Conservation (phyloP, 345 rosid species). For the Adansonia digitata region DNA sequence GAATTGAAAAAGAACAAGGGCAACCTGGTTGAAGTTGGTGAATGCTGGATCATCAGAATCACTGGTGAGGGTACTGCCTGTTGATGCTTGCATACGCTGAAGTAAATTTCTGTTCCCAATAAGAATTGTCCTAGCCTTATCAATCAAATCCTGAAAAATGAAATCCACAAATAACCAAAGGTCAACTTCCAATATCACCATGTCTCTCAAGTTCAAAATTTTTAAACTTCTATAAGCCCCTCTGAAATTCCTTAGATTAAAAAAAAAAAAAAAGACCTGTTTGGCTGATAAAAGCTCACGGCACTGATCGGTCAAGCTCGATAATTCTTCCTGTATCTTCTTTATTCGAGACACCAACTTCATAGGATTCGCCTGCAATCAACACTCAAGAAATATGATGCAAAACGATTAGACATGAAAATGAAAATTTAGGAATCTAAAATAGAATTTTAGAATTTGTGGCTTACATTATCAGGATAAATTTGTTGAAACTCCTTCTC, state of each 20-base stretch:
- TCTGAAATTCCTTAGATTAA: neutral
- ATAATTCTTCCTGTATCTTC: constrained; percentile 72
- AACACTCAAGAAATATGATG: neutral
- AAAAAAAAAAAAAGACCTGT: constrained; percentile 44
- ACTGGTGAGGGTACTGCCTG: constrained; percentile 31
- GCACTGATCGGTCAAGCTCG: constrained; percentile 62
- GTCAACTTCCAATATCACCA: neutral
- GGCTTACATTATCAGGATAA: constrained; percentile 69
- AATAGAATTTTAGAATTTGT: neutral
- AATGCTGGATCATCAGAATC: constrained; percentile 60
- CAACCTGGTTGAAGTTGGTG: constrained; percentile 75
- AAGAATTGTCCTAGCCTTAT: constrained; percentile 67
- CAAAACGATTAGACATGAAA: neutral
- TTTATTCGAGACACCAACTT: constrained; percentile 67
- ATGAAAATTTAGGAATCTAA: neutral
- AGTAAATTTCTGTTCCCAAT: constrained; percentile 63
- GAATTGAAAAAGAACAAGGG: neutral
- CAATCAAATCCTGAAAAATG: constrained; percentile 71
- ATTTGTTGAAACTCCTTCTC: constrained; percentile 72
- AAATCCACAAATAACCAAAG: constrained; percentile 5
- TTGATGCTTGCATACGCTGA: constrained; percentile 59
- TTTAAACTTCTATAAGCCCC: neutral
- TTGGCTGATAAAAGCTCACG: constrained; percentile 77
- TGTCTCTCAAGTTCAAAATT: neutral
- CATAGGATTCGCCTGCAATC: constrained; percentile 71